Percentiles rank a stretch among this genome's conserved stretches.
Conservation (phyloP, 179 eudicot species). For the Carnegiea gigantea region DNA sequence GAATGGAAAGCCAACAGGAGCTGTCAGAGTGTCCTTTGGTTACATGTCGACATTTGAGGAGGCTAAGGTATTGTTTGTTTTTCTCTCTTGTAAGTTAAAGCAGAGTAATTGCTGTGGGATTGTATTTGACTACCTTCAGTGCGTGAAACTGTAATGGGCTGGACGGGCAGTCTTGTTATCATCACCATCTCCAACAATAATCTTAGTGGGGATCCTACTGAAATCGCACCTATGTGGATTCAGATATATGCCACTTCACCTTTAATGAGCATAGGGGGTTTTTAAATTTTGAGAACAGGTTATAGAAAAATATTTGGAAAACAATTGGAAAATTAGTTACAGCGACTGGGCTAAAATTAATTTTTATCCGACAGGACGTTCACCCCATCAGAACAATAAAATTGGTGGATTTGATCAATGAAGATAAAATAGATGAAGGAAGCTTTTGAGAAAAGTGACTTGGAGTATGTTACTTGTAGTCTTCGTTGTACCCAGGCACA, state of each 20-base stretch:
- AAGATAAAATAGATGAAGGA: background rate
- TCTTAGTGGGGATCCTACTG: background rate
- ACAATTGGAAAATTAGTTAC: too few species aligned
- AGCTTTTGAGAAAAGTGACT: background rate
- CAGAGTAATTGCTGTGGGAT: background rate
- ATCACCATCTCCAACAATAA: background rate
- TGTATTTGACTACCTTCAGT: background rate
- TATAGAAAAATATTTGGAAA: too few species aligned
- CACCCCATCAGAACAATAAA: background rate
- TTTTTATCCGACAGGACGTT: background rate
- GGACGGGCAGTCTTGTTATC: background rate
- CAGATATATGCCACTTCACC: background rate
- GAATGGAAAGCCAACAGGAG: slow-evolving; percentile 95
- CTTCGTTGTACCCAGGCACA: background rate
- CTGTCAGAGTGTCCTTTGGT: slow-evolving; percentile 92
- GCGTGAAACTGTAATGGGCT: background rate
- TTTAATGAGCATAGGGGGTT: too few species aligned
- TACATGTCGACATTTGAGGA: slow-evolving; percentile 99
- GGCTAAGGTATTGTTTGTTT: slow-evolving; percentile 56
- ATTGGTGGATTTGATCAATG: background rate
- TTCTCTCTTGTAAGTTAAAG: slow-evolving; percentile 6
- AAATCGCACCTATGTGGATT: background rate
- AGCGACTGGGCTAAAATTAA: background rate
- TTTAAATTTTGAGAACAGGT: too few species aligned
- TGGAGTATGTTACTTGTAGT: background rate